Evolutionary conservation across 164 flowering plant species (phyloP).

Genomic region (Malania oleifera): DNA sequence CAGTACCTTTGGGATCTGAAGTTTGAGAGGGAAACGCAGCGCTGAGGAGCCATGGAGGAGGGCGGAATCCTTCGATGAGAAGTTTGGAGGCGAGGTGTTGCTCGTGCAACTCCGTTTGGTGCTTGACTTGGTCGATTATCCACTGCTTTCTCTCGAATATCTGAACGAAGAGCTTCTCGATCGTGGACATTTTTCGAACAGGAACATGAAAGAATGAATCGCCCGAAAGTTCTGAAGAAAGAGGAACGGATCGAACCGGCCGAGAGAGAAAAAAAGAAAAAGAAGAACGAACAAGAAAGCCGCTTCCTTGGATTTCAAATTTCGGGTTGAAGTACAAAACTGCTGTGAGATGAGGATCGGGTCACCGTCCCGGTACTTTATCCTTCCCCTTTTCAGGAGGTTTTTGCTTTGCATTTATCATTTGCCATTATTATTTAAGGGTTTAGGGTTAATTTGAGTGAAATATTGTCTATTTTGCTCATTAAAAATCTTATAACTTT

Average conservation of each 20-base stretch:
- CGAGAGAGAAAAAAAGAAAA: too few species aligned
- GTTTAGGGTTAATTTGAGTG: too few species aligned
- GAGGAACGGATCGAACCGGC: too few species aligned
- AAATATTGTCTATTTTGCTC: too few species aligned
- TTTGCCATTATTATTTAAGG: too few species aligned
- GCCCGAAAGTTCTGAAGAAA: too few species aligned
- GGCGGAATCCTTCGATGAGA: conserved; percentile 57
- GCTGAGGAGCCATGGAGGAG: conserved; percentile 70
- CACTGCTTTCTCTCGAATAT: conserved; percentile 63
- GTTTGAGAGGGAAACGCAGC: conserved; percentile 19
- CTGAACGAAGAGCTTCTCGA: conserved; percentile 68
- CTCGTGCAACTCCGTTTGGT: conserved; percentile 46
- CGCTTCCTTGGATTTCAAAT: too few species aligned
- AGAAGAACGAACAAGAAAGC: too few species aligned
- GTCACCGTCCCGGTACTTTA: too few species aligned
- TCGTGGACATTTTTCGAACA: conserved; percentile 35
- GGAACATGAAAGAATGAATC: not conserved
- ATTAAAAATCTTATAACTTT: too few species aligned
- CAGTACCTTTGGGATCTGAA: conserved; percentile 34
- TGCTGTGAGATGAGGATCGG: not conserved
- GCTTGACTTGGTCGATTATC: conserved; percentile 55
- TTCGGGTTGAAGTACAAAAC: not conserved
- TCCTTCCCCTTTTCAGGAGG: too few species aligned
- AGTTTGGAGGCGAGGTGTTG: conserved; percentile 61
- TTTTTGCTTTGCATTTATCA: too few species aligned